Evolutionary conservation across 2,329 filamentous ascomycete species (phyloP).

Genomic region (Colletotrichum chrysophilum): DNA sequence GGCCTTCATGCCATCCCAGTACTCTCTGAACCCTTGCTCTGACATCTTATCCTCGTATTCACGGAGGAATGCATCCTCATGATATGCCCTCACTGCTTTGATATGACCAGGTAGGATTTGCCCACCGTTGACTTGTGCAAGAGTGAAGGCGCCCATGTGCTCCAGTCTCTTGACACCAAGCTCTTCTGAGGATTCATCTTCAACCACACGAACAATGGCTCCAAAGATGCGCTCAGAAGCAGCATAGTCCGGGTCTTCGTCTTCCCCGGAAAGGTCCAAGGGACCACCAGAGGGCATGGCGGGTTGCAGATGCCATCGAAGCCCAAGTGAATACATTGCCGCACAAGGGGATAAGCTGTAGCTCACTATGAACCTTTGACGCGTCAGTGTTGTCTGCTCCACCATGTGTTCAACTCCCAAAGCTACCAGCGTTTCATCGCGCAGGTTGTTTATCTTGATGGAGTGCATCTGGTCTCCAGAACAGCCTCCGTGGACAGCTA

Average conservation of each 20-base stretch:
- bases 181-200: neutral
- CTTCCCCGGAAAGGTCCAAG: neutral
- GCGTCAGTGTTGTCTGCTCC: neutral
- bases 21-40: neutral
- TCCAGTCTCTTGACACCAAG: accelerated
- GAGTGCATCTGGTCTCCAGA: neutral
- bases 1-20: accelerated
- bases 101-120: accelerated
- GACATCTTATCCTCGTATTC: neutral
- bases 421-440: accelerated
- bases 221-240: neutral
- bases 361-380: accelerated
- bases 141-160: neutral
- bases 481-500: accelerated
- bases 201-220: neutral
- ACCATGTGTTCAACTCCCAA: accelerated
- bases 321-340: neutral
- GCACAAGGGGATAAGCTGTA: neutral
- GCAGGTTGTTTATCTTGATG: neutral
- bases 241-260: neutral
- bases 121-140: neutral
- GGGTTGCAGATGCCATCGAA: accelerated
- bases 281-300: neutral
- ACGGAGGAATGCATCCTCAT: neutral
- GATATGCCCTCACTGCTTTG: neutral